These are phyloP conservation scores for Juncus inflexus DNA, from an alignment of 176 grass and related monocot species.

Conservation along the genomic window DNA sequence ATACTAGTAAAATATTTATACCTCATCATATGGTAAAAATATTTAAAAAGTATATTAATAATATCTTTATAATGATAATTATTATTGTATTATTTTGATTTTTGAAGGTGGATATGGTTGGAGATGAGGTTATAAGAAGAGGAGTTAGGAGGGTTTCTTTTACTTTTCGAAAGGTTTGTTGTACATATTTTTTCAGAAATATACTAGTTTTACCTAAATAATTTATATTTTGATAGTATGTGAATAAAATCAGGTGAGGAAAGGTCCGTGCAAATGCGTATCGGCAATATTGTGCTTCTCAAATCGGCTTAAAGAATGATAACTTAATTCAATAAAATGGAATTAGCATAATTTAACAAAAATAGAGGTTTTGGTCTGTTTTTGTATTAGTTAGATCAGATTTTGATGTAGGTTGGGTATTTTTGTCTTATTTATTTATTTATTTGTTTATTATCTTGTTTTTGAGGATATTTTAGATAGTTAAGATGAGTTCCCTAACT, in stretches of 20 bases:
- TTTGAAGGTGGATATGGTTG: constrained; percentile 63
- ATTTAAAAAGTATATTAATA: background rate
- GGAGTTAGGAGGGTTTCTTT: constrained; percentile 75
- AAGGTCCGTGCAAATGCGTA: constrained; percentile 57
- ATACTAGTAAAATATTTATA: constrained; percentile 22
- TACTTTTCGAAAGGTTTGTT: constrained; percentile 82
- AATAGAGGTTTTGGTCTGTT: too few species aligned
- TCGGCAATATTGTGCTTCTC: constrained; percentile 81
- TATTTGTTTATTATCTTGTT: too few species aligned
- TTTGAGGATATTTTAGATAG: too few species aligned
- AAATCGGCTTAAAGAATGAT: background rate
- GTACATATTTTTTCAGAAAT: too few species aligned
- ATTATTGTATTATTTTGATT: background rate
- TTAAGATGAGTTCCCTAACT: too few species aligned
- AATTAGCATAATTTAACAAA: too few species aligned
- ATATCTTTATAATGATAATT: background rate
- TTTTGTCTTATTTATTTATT: too few species aligned
- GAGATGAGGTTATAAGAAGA: constrained; percentile 61
- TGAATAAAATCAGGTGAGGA: constrained; percentile 53
- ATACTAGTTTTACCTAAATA: too few species aligned
- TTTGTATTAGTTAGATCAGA: too few species aligned
- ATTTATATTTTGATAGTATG: background rate
- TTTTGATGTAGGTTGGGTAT: too few species aligned
- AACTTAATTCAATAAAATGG: constrained; percentile 8
- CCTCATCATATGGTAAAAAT: constrained; percentile 75